phyloP scores from a whole-genome alignment of 2,329 filamentous ascomycete genomes.

The Zymoseptoria crescenta region DNA sequence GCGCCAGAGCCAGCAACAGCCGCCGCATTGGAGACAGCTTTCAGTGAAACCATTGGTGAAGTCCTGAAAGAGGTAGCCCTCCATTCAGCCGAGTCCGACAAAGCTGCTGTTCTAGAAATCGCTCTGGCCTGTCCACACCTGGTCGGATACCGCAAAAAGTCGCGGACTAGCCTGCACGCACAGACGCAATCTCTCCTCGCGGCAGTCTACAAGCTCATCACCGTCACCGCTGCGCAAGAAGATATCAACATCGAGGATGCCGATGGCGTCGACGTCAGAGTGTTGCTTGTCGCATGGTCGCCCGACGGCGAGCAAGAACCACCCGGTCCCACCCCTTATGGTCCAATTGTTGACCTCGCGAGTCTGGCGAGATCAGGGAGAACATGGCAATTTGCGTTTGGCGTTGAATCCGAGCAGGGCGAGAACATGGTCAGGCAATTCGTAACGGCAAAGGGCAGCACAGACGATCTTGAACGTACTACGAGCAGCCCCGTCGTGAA shows the following conservation, averaged over 20 bases:
- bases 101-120: slow-evolving; percentile 45
- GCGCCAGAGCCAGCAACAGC: slow-evolving; percentile 34
- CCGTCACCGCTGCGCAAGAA: slow-evolving; percentile 59
- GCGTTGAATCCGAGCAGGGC: slow-evolving; percentile 57
- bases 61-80: slow-evolving; percentile 36
- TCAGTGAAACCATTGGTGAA: slow-evolving; percentile 34
- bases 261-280: slow-evolving; percentile 65
- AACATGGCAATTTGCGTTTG: slow-evolving; percentile 59
- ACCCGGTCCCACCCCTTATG: slow-evolving; percentile 28
- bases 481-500: not conserved
- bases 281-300: slow-evolving; percentile 63
- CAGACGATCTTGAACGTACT: slow-evolving; percentile 25
- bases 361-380: slow-evolving; percentile 43
- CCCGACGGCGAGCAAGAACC: slow-evolving; percentile 25
- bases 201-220: slow-evolving; percentile 69
- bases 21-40: slow-evolving; percentile 36
- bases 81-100: slow-evolving; percentile 24
- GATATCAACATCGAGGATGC: slow-evolving; percentile 56
- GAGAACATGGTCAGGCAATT: slow-evolving; percentile 49
- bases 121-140: slow-evolving; percentile 59
- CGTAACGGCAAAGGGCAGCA: slow-evolving; percentile 26
- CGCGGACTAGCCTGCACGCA: slow-evolving; percentile 54
- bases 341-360: slow-evolving; percentile 44
- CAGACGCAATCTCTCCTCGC: slow-evolving; percentile 68
- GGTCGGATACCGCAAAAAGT: slow-evolving; percentile 40